These are phyloP conservation scores for Lecanicillium sp. DNA, from an alignment of 2,329 filamentous ascomycete genomes.

Conservation along the genomic window DNA sequence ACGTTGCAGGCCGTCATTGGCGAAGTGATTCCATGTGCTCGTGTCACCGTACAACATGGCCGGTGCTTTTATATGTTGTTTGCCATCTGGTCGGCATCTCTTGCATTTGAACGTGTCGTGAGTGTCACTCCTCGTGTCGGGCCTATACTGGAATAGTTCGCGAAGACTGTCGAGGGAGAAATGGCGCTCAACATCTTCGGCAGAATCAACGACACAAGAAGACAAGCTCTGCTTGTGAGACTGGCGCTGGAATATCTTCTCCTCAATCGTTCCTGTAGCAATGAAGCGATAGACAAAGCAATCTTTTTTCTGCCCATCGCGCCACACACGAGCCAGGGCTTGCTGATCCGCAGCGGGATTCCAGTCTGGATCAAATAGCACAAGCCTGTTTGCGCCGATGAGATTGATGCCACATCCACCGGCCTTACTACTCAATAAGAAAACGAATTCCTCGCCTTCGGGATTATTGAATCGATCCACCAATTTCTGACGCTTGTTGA, in stretches of 20 bases:
- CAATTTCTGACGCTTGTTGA: slow-evolving; percentile 92
- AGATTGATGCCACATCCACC: slow-evolving; percentile 95
- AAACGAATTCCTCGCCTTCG: slow-evolving; percentile 81
- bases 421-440: slow-evolving; percentile 92
- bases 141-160: slow-evolving; percentile 89
- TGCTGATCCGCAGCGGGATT: slow-evolving; percentile 97
- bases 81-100: slow-evolving; percentile 79
- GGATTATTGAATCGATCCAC: slow-evolving; percentile 98
- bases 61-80: slow-evolving; percentile 79
- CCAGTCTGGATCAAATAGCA: slow-evolving; percentile 96
- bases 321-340: slow-evolving; percentile 93
- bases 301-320: slow-evolving; percentile 97
- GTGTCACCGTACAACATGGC: slow-evolving; percentile 97
- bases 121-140: slow-evolving; percentile 80
- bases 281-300: slow-evolving; percentile 99
- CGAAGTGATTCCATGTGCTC: slow-evolving; percentile 98
- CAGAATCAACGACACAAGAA: slow-evolving; percentile 91
- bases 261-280: slow-evolving; percentile 92
- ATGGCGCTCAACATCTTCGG: slow-evolving; percentile 93
- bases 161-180: slow-evolving; percentile 86
- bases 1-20: slow-evolving; percentile 65
- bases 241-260: slow-evolving; percentile 98
- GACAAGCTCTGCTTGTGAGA: slow-evolving; percentile 97
- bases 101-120: slow-evolving; percentile 99
- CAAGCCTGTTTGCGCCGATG: slow-evolving; percentile 87